Base-by-base conservation (phyloP, 2,329 filamentous ascomycete genomes). In the Xylariaceae sp. region DNA sequence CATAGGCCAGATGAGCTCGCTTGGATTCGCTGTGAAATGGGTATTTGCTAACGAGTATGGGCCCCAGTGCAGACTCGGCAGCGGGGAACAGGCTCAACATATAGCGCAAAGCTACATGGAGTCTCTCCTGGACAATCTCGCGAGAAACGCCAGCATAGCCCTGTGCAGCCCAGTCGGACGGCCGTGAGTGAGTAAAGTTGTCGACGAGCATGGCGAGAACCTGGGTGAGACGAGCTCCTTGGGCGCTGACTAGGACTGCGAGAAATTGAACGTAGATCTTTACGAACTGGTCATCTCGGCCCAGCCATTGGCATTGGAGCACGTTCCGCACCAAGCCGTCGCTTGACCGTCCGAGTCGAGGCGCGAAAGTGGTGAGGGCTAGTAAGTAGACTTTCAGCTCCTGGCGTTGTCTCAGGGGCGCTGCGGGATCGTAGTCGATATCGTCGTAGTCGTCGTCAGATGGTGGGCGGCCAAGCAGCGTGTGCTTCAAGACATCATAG, bases 1-100 rank as follows among this genome's bases (percentile, higher is more conserved):
- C 86, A 63, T 95, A 99, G n/a, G 85, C 83, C 58, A 92, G 81
- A 66, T 96, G 90, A n/a, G 82, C 77, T 57, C 84, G 85, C 54
- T 86, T 86, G 4, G 85, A 82, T 46, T 95, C 89, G 55, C 85
- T 85, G 44, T 87, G 78, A 52, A 83, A 88, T 1, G 90, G 90
- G 53, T 95, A 95, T 39, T 84, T 85, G 44, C 74, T 68, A 43
- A 79, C 71, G 36, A 95, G 68, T 43, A 90, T 74, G 32, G 81
- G 78, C 35, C 86, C 81, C 30, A 96, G 73, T 2, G 86, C 78
- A 33, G 82, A 76, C 54, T 84, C 85, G 5, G 88, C 87, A 31
- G 90, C 87, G 3, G 94, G 91, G 48, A 95, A 87, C 50, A 95
- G 82, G 59, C 83, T 80, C 41, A 96, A 75, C 11, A 99, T 73